Evolutionary conservation across 2,329 filamentous ascomycete species (phyloP), one percentile per base, ranked within the genome.

Genomic region (Chalara sp.): DNA sequence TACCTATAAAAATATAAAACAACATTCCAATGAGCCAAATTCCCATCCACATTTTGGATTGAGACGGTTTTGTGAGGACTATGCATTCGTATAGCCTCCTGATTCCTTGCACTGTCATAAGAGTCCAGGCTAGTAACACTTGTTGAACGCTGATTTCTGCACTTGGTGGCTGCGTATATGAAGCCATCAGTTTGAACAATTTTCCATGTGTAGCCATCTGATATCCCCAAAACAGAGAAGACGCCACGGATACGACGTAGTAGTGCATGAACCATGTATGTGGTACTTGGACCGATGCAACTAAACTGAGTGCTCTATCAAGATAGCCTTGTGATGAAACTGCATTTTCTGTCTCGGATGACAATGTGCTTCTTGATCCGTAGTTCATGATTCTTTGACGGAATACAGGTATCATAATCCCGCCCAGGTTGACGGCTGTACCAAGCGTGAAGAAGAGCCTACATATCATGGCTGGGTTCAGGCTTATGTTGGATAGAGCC

Each of bases 211-310:
- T 69, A 29, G 79, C 56, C 49, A 86, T 78, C 66, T 91, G 84
- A 58, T 70, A 67, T 0, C 76, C 79, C 89, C 91, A 96, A 66
- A 91, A 86, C 5, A 81, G 61, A 0, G 88, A 91, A 53, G 80
- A 83, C 2, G 72, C 64, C 5, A 90, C 70, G 4, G 88, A 92
- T 35, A 83, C 66, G 48, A 87, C 64, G 67, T 99, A 97, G 70
- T 96, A 97, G 60, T 93, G 87, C 42, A 76, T 78, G 68, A 97
- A 97, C 83, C 88, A 97, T 55, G 79, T 79, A 70, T 97, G 93
- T 28, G 92, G 90, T 35, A 96, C 85, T 72, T 63, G 56, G 39
- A 63, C 48, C 8, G 55, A 60, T 28, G 53, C 56, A 46, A 63
- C 21, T n/a, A 47, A 53, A 39, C 58, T 46, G 13, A 63, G 40